These are phyloP conservation scores for Collariella sp. DNA, from an alignment of 495 filamentous ascomycete genomes.

Conservation along the genomic window DNA sequence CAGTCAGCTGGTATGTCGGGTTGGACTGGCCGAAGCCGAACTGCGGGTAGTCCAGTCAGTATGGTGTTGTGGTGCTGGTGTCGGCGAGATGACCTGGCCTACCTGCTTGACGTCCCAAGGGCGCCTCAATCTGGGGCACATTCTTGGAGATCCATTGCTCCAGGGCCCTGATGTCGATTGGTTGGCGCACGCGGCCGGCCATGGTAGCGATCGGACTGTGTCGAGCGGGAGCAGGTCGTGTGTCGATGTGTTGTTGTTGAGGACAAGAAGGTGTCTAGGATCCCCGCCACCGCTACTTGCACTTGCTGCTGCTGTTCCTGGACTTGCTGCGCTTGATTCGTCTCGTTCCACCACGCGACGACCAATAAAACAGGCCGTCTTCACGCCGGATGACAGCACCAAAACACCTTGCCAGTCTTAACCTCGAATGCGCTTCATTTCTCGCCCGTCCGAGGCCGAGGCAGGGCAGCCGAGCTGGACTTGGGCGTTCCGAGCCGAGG, in stretches of 20 bases:
- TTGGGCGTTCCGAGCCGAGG: constrained; percentile 10
- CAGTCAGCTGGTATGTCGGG: constrained; percentile 84
- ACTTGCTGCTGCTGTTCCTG: too few relatives aligned
- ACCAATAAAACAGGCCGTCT: constrained; percentile 10
- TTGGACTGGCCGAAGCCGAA: constrained; percentile 97
- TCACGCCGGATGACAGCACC: constrained; percentile 1
- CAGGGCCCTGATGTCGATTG: constrained; percentile 69
- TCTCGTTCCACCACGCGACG: constrained; percentile 7
- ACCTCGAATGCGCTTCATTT: not conserved
- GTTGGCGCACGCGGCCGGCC: constrained; percentile 83
- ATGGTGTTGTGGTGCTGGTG: not conserved
- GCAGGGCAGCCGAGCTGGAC: not conserved
- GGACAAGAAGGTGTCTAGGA: not conserved
- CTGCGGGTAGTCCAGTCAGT: constrained; percentile 33
- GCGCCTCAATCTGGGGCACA: constrained; percentile 71
- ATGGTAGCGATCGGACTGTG: constrained; percentile 37
- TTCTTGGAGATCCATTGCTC: constrained; percentile 66
- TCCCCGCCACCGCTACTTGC: constrained; percentile 20
- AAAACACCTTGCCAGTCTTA: not conserved
- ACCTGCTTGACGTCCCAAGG: constrained; percentile 86
- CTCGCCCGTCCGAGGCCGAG: constrained; percentile 6
- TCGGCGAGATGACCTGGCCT: constrained; percentile 12
- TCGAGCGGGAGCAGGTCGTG: not conserved
- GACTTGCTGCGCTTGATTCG: constrained; percentile 1
- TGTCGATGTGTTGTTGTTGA: constrained; percentile 3